Evolutionary conservation across 1,284 basidiomycete genomes (phyloP).

Genomic region (Tetrapyrgos nigripes): DNA sequence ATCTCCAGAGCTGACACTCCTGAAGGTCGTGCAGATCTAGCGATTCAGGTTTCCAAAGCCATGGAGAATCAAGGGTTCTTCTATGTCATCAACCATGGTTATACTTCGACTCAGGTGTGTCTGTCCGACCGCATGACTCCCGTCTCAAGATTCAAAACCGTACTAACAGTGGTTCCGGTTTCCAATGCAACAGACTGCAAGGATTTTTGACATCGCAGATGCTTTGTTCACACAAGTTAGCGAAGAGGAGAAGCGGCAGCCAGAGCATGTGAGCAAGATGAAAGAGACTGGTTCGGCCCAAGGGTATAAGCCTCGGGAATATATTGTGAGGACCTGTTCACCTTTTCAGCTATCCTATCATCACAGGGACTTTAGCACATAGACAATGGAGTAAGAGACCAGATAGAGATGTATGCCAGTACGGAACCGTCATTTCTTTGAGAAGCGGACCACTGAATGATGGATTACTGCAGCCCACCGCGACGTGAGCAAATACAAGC

Average conservation of each 20-base stretch:
- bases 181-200: conserved; percentile 42
- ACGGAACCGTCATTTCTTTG: conserved; percentile 18
- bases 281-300: conserved; percentile 59
- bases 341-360: background rate
- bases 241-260: conserved; percentile 40
- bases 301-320: conserved; percentile 64
- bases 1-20: conserved; percentile 55
- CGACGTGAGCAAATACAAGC: conserved; percentile 46
- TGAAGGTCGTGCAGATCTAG: conserved; percentile 54
- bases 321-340: conserved; percentile 51
- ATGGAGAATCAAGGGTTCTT: conserved; percentile 69
- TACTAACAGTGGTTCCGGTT: background rate
- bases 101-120: conserved; percentile 48
- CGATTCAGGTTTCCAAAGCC: conserved; percentile 58
- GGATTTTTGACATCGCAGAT: conserved; percentile 70
- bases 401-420: conserved; percentile 66
- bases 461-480: conserved; percentile 47
- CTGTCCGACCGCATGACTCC: background rate
- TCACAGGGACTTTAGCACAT: conserved; percentile 47
- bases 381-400: conserved; percentile 61
- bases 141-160: no score
- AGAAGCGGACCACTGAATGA: background rate
- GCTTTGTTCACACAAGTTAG: conserved; percentile 59
- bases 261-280: conserved; percentile 55
- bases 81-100: conserved; percentile 67